Percentiles rank a stretch among this genome's conserved stretches.
Conservation (phyloP, 805 yeast genomes). For the Wickerhamiella azyma region DNA sequence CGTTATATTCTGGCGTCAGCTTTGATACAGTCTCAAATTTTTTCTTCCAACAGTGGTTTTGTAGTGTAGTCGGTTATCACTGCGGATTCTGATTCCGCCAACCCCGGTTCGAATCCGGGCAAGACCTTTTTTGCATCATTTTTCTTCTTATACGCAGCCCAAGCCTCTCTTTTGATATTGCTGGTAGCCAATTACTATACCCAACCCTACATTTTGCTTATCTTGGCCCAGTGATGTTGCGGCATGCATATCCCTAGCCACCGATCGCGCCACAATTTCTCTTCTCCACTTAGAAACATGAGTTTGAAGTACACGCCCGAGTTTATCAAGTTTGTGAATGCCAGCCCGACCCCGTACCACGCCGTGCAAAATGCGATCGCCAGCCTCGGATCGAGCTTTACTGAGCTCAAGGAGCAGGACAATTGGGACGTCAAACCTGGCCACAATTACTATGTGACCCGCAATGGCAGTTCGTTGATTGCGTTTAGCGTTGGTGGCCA, state of each 20-base stretch:
- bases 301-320: conserved; percentile 24
- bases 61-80: conserved; percentile 28
- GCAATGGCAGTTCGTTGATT: conserved; percentile 79
- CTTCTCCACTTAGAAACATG: neutral
- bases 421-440: conserved; percentile 49
- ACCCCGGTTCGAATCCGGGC: conserved; percentile 15
- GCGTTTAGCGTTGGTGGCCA: conserved; percentile 72
- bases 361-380: conserved; percentile 57
- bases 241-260: conserved; percentile 2
- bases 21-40: neutral
- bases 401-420: conserved; percentile 56
- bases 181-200: too few relatives aligned
- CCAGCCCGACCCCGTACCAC: conserved; percentile 89
- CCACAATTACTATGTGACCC: conserved; percentile 69
- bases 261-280: neutral
- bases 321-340: conserved; percentile 64
- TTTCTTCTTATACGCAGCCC: neutral
- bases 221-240: neutral
- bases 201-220: too few relatives aligned
- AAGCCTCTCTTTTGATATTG: neutral
- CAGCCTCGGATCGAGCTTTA: conserved; percentile 48
- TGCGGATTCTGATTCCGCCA: conserved; percentile 19
- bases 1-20: too few relatives aligned
- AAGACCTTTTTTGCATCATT: conserved; percentile 9
- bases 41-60: conserved; percentile 16